Conservation (phyloP, 129 eudicot genomes). For the Centrapalus pauciflorus region DNA sequence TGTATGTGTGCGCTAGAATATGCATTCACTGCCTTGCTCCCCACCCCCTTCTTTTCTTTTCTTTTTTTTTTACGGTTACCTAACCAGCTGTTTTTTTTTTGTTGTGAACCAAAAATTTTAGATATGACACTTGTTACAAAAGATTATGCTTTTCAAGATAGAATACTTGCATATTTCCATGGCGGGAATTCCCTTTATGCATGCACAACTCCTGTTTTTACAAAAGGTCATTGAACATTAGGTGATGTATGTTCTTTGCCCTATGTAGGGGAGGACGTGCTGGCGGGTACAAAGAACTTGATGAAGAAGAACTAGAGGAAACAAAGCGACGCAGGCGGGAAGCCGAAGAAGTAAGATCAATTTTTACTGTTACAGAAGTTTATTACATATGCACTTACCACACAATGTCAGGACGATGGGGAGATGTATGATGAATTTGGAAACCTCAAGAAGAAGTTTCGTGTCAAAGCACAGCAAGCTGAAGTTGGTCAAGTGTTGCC, state of each 20-base stretch:
- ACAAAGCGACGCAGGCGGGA: constrained; percentile 84
- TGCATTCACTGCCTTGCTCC: no score
- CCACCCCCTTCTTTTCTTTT: no score
- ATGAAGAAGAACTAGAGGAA: constrained; percentile 94
- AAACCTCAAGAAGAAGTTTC: constrained; percentile 84
- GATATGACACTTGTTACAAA: no score
- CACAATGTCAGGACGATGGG: constrained; percentile 80
- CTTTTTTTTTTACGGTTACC: no score
- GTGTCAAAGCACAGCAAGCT: constrained; percentile 70
- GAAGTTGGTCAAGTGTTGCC: constrained; percentile 64
- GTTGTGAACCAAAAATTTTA: no score
- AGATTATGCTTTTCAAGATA: no score
- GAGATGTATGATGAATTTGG: constrained; percentile 99
- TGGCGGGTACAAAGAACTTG: constrained; percentile 99
- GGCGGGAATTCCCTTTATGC: no score
- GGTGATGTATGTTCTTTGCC: not conserved
- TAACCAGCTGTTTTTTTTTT: no score
- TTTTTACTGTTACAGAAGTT: not conserved
- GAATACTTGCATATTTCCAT: no score
- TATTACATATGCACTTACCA: not conserved
- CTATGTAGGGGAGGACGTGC: constrained; percentile 90
- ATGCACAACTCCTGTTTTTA: no score
- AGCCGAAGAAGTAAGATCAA: constrained; percentile 79
- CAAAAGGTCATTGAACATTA: not conserved
- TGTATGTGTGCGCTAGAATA: no score